Evolutionary conservation across 306 rosid species (phyloP).

Genomic region (Vigna unguiculata): DNA sequence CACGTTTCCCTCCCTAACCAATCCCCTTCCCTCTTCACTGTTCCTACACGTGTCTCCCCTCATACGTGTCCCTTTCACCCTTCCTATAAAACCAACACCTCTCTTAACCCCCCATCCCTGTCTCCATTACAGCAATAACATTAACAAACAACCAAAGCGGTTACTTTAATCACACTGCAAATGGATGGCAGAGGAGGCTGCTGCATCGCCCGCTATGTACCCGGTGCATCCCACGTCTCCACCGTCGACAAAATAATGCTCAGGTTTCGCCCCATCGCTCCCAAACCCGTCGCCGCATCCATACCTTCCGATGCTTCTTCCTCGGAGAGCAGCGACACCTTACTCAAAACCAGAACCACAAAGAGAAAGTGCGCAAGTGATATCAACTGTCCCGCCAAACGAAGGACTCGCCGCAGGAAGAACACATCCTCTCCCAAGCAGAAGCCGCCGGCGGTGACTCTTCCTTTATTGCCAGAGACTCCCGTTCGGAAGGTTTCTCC

Average conservation of each 20-base stretch:
- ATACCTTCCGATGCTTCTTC: slow-evolving; percentile 50
- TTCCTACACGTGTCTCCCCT: slow-evolving; percentile 44
- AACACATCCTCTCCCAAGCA: slow-evolving; percentile 17
- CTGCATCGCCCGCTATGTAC: slow-evolving; percentile 65
- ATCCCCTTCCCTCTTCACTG: slow-evolving; percentile 41
- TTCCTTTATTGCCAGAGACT: slow-evolving; percentile 74
- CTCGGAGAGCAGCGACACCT: slow-evolving; percentile 45
- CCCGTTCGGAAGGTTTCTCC: slow-evolving; percentile 64
- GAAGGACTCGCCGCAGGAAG: slow-evolving; percentile 51
- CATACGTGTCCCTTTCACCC: slow-evolving; percentile 50
- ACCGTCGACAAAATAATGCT: slow-evolving; percentile 74
- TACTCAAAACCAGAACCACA: slow-evolving; percentile 13
- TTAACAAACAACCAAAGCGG: not conserved
- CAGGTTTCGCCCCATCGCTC: slow-evolving; percentile 84
- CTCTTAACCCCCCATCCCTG: not conserved
- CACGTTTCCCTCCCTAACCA: slow-evolving; percentile 62
- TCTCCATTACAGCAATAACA: not conserved
- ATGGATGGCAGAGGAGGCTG: slow-evolving; percentile 87
- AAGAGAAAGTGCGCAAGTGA: slow-evolving; percentile 60
- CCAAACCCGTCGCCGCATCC: slow-evolving; percentile 65
- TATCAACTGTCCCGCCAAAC: slow-evolving; percentile 31
- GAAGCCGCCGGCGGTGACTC: slow-evolving; percentile 52
- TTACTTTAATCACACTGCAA: not conserved
- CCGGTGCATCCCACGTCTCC: slow-evolving; percentile 60
- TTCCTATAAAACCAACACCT: slow-evolving; percentile 41